Percentiles rank a stretch among this genome's conserved stretches.
Conservation (phyloP, 768 basidiomycete genomes). For the Suillus clintonianus region DNA sequence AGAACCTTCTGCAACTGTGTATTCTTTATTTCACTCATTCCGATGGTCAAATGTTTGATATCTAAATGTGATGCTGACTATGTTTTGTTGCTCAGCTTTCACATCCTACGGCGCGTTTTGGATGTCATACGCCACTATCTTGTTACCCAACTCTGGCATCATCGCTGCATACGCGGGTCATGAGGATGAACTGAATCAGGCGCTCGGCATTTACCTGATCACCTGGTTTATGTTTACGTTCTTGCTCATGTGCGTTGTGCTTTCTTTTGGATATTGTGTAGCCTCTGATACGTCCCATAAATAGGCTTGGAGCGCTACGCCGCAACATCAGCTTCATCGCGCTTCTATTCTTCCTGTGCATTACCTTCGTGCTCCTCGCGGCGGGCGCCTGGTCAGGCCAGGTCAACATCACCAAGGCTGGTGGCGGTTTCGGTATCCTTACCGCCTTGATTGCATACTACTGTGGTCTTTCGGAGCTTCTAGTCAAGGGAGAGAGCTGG, state of each 20-base stretch:
- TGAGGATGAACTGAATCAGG: slow-evolving; percentile 47
- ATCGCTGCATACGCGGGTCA: slow-evolving; percentile 45
- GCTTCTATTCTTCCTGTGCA: slow-evolving; percentile 52
- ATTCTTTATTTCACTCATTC: neutral
- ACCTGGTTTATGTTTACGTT: slow-evolving; percentile 76
- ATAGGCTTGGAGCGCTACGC: slow-evolving; percentile 52
- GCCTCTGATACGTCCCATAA: slow-evolving; percentile 1
- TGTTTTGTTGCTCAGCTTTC: slow-evolving; percentile 53
- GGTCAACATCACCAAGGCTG: slow-evolving; percentile 33
- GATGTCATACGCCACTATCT: slow-evolving; percentile 77
- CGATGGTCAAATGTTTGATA: neutral
- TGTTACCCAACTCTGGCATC: slow-evolving; percentile 72
- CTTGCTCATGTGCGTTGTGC: slow-evolving; percentile 57
- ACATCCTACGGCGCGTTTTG: slow-evolving; percentile 86
- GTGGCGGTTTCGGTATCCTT: slow-evolving; percentile 46
- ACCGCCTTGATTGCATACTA: slow-evolving; percentile 53
- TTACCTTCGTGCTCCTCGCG: slow-evolving; percentile 53
- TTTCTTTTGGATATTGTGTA: neutral
- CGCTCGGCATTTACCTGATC: slow-evolving; percentile 73
- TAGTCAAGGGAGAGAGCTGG: slow-evolving; percentile 39
- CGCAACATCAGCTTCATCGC: slow-evolving; percentile 50
- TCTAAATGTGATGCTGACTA: neutral
- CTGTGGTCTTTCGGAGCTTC: slow-evolving; percentile 42
- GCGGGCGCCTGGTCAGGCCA: slow-evolving; percentile 37
- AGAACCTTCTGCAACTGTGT: neutral